Conservation (phyloP, 169 alveolate genomes). For the Eimeria brunetti region DNA sequence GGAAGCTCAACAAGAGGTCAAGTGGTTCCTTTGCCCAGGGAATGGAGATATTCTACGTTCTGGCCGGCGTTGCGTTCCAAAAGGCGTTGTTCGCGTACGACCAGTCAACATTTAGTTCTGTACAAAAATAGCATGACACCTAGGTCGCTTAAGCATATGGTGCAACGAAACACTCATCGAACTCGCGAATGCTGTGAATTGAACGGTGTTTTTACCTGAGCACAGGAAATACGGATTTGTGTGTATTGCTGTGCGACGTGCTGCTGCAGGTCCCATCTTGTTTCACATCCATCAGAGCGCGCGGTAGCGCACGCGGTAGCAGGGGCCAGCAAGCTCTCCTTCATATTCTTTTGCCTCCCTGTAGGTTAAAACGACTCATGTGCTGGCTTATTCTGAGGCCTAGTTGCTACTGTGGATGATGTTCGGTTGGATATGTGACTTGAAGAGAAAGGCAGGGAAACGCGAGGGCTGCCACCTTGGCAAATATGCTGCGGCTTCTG, state of each 20-base stretch:
- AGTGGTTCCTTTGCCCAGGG: not conserved
- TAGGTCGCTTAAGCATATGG: not conserved
- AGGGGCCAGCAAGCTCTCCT: conserved; percentile 29
- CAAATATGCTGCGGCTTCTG: not conserved
- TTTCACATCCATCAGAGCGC: not conserved
- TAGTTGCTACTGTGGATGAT: not conserved
- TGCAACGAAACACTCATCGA: not conserved
- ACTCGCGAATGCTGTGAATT: not conserved
- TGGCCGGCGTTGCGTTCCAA: conserved; percentile 33
- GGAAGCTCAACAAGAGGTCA: conserved; percentile 4
- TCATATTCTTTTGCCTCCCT: conserved; percentile 24
- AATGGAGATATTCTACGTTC: not conserved
- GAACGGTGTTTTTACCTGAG: not conserved
- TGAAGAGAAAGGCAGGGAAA: not conserved
- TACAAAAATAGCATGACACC: not conserved
- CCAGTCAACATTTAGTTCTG: not conserved
- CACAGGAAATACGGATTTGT: not conserved
- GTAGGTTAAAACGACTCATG: conserved; percentile 4
- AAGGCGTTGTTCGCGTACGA: conserved; percentile 18
- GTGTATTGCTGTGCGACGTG: not conserved
- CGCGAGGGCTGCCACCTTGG: not conserved
- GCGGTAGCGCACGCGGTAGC: conserved; percentile 21
- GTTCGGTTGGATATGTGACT: not conserved
- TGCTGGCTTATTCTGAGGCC: not conserved
- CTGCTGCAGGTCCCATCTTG: not conserved